Conservation (phyloP, 352 stramenopile species). For the Albugo laibachii region DNA sequence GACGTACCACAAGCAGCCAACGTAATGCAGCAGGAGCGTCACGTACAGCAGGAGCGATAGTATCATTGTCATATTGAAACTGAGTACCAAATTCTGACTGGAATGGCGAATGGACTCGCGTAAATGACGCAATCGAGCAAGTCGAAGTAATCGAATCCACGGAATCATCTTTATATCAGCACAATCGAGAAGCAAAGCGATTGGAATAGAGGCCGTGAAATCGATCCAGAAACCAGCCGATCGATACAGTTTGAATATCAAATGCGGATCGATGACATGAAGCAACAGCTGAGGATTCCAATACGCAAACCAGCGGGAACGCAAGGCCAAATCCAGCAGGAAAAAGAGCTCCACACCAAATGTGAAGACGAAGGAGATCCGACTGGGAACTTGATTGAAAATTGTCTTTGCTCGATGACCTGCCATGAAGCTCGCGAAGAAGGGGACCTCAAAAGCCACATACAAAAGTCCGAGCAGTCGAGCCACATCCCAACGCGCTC, state of each 20-base stretch:
- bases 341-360: constrained; percentile 38
- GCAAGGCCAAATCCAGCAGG: constrained; percentile 25
- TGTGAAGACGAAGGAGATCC: background rate
- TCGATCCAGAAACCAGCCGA: constrained; percentile 29
- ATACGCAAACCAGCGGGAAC: constrained; percentile 36
- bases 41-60: constrained; percentile 43
- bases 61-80: constrained; percentile 33
- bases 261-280: constrained; percentile 29
- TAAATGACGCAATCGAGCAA: constrained; percentile 33
- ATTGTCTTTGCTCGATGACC: background rate
- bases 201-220: constrained; percentile 28
- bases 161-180: constrained; percentile 12
- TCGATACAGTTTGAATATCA: constrained; percentile 49
- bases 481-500: constrained; percentile 25
- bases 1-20: constrained; percentile 52
- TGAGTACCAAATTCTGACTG: constrained; percentile 22
- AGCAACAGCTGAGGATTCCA: constrained; percentile 42
- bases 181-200: constrained; percentile 33
- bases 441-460: constrained; percentile 47
- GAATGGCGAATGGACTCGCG: constrained; percentile 30
- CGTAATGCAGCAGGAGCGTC: constrained; percentile 33
- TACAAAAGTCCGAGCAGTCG: constrained; percentile 22
- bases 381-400: no score
- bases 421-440: constrained; percentile 27
- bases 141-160: constrained; percentile 18